Conservation (phyloP, 192 early-diverging fungal genomes). For the Piromyces sp. region DNA sequence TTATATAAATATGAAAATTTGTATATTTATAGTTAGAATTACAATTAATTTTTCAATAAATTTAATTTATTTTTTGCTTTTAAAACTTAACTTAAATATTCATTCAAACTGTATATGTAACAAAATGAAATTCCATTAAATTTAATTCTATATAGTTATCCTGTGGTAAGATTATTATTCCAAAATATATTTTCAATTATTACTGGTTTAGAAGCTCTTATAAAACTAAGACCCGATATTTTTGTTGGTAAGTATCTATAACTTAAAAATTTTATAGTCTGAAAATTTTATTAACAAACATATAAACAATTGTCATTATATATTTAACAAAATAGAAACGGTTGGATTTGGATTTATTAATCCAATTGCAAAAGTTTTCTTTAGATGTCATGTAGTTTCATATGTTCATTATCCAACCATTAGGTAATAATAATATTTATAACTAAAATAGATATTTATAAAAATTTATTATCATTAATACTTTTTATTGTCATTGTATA, state of each 20-base stretch:
- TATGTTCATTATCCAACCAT: conserved; percentile 97
- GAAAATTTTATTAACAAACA: too few relatives aligned
- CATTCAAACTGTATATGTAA: too few relatives aligned
- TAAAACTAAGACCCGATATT: conserved; percentile 49
- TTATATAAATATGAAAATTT: too few relatives aligned
- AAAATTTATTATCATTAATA: background rate
- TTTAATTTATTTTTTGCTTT: too few relatives aligned
- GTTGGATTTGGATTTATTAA: conserved; percentile 92
- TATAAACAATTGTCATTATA: too few relatives aligned
- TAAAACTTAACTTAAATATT: too few relatives aligned
- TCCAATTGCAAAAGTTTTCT: conserved; percentile 49
- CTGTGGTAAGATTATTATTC: conserved; percentile 60
- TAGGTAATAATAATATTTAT: conserved; percentile 24
- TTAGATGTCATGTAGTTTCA: conserved; percentile 38
- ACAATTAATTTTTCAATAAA: too few relatives aligned
- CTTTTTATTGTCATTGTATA: background rate
- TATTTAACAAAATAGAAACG: conserved; percentile 67
- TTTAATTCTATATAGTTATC: conserved; percentile 29
- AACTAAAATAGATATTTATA: background rate
- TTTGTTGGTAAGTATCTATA: conserved; percentile 43
- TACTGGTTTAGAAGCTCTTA: conserved; percentile 58
- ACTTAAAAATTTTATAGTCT: too few relatives aligned
- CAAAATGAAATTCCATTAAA: background rate
- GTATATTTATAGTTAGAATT: too few relatives aligned
- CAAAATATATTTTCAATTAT: conserved; percentile 72